A percentile compares a stretch with the other conserved stretches of the same genome.
Conservation (phyloP, 2,329 filamentous ascomycete species). For the Claviceps purpurea region DNA sequence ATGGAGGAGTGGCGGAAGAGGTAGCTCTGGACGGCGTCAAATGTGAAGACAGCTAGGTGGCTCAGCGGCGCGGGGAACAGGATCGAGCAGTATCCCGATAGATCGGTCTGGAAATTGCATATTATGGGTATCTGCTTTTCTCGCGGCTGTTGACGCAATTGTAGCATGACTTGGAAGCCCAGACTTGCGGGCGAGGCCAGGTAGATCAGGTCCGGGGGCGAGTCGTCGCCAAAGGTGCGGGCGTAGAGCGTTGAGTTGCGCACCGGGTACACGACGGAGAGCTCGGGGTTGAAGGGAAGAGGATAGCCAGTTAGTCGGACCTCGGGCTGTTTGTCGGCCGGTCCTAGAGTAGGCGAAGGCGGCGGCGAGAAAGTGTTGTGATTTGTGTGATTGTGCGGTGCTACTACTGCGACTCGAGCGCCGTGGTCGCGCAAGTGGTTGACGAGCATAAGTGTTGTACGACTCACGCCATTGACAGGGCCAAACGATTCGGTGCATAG, state of each 20-base stretch:
- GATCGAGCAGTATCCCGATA: slow-evolving; percentile 55
- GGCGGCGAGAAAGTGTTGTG: slow-evolving; percentile 40
- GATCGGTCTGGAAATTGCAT: slow-evolving; percentile 60
- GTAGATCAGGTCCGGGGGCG: slow-evolving; percentile 52
- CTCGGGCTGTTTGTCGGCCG: slow-evolving; percentile 28
- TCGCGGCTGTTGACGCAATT: slow-evolving; percentile 44
- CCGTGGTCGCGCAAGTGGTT: slow-evolving; percentile 52
- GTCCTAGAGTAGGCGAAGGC: slow-evolving; percentile 19
- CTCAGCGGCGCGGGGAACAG: slow-evolving; percentile 53
- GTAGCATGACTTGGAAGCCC: slow-evolving; percentile 59
- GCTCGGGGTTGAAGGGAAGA: slow-evolving; percentile 57
- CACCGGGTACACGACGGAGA: slow-evolving; percentile 57
- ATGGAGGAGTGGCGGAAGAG: slow-evolving; percentile 49
- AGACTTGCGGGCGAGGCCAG: slow-evolving; percentile 55
- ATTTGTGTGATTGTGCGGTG: slow-evolving; percentile 43
- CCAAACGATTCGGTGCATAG: slow-evolving; percentile 60
- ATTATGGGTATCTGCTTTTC: slow-evolving; percentile 45
- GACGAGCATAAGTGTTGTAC: slow-evolving; percentile 56
- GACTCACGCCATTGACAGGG: slow-evolving; percentile 60
- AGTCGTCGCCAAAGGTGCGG: slow-evolving; percentile 39
- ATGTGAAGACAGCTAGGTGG: slow-evolving; percentile 45
- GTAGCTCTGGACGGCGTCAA: slow-evolving; percentile 51
- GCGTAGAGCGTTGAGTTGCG: slow-evolving; percentile 47
- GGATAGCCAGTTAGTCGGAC: slow-evolving; percentile 51
- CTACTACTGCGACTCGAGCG: slow-evolving; percentile 51